Conservation (phyloP, 352 stramenopile genomes). For the Blastocystis sp. region DNA sequence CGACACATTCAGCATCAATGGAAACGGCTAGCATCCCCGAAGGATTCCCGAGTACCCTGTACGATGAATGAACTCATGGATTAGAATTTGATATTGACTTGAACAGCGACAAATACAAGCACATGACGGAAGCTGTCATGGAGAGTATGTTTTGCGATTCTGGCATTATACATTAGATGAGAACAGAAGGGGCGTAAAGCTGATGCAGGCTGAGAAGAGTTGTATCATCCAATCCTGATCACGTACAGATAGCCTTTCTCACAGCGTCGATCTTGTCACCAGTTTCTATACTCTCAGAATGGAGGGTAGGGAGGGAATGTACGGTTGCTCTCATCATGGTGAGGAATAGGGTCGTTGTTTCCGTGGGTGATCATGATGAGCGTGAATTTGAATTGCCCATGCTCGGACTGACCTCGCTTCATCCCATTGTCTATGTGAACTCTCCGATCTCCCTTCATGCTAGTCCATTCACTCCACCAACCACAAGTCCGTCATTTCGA, state of each 20-base stretch:
- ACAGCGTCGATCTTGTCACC: background rate
- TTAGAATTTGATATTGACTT: slow-evolving; percentile 18
- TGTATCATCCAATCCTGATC: background rate
- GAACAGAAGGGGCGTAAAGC: background rate
- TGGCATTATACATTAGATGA: background rate
- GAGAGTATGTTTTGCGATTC: slow-evolving; percentile 5
- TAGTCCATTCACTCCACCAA: slow-evolving; percentile 32
- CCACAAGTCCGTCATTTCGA: background rate
- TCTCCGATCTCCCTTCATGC: no score
- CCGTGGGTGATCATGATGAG: slow-evolving; percentile 19
- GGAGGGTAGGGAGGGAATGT: background rate
- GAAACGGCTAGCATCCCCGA: background rate
- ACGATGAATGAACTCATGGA: background rate
- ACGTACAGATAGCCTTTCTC: background rate
- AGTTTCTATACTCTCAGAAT: background rate
- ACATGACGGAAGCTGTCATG: slow-evolving; percentile 13
- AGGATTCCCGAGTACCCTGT: background rate
- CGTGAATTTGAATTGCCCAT: slow-evolving; percentile 41
- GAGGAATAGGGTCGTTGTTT: slow-evolving; percentile 3
- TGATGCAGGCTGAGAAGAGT: background rate
- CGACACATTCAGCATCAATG: background rate
- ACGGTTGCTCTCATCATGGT: background rate
- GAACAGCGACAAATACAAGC: slow-evolving; percentile 30
- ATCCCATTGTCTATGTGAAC: background rate
- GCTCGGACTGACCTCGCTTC: background rate